Conservation (phyloP, 108 stramenopile species). For the Nitzschia sp. region DNA sequence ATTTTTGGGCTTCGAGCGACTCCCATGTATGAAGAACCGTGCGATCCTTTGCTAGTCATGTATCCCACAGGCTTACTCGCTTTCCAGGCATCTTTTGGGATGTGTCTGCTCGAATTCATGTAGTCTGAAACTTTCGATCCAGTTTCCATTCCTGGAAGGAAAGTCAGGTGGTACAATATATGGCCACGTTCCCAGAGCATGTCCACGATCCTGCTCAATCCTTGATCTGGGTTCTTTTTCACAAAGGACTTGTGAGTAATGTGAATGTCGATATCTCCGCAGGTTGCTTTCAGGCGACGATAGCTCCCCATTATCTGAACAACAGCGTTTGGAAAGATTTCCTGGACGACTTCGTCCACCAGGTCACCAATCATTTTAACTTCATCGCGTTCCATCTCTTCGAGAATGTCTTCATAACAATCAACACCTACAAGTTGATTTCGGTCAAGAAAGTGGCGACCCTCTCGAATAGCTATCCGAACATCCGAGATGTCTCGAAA, state of each 20-base stretch:
- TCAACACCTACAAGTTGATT: conserved; percentile 56
- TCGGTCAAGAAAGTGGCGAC: conserved; percentile 21
- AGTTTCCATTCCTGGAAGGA: conserved; percentile 30
- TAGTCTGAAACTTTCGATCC: conserved; percentile 22
- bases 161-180: conserved; percentile 47
- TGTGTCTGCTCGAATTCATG: conserved; percentile 7
- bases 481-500: conserved; percentile 41
- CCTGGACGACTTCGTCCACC: conserved; percentile 15
- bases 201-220: conserved; percentile 44
- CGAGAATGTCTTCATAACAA: conserved; percentile 59
- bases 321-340: conserved; percentile 35
- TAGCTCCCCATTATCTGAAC: conserved; percentile 55
- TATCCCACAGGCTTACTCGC: neutral
- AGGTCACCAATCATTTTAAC: conserved; percentile 40
- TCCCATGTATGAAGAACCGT: conserved; percentile 45
- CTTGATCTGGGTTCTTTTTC: conserved; percentile 29
- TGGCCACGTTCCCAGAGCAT: conserved; percentile 40
- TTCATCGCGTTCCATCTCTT: conserved; percentile 49
- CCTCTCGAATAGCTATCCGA: conserved; percentile 8
- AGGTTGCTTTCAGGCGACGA: conserved; percentile 38
- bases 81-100: conserved; percentile 22
- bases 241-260: conserved; percentile 34
- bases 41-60: neutral
- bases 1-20: conserved; percentile 35
- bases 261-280: conserved; percentile 60